Evolutionary conservation across 176 grass and related monocot species (phyloP).

Genomic region (Cenchrus purpureus): DNA sequence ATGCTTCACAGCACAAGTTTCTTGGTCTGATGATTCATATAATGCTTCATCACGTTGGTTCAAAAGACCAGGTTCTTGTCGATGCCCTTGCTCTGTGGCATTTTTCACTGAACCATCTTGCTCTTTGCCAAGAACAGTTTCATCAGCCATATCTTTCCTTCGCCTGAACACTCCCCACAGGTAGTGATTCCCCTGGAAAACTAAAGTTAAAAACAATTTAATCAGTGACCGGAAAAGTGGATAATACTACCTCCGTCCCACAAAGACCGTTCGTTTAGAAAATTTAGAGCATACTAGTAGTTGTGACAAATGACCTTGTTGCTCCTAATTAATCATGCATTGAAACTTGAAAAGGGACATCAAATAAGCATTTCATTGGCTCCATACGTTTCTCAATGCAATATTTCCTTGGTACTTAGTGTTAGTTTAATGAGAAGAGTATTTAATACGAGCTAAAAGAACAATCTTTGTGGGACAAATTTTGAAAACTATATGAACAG

Average conservation of each 20-base stretch:
- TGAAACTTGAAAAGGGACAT: too few relatives aligned
- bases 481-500: too few relatives aligned
- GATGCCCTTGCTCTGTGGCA: slow-evolving; percentile 22
- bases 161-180: slow-evolving; percentile 62
- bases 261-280: too few relatives aligned
- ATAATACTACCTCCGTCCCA: not conserved
- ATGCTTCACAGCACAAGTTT: slow-evolving; percentile 20
- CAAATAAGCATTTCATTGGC: too few relatives aligned
- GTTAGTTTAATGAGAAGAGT: too few relatives aligned
- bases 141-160: slow-evolving; percentile 27
- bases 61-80: slow-evolving; percentile 27
- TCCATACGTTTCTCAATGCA: too few relatives aligned
- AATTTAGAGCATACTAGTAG: too few relatives aligned
- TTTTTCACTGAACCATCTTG: slow-evolving; percentile 13
- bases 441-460: too few relatives aligned
- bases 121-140: slow-evolving; percentile 26
- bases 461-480: too few relatives aligned
- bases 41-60: slow-evolving; percentile 13
- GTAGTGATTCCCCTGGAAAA: slow-evolving; percentile 58
- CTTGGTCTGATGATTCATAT: slow-evolving; percentile 4
- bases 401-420: too few relatives aligned
- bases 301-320: too few relatives aligned
- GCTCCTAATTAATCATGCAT: too few relatives aligned
- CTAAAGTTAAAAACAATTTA: slow-evolving; percentile 35
- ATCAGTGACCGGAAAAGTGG: slow-evolving; percentile 25